A percentile compares a stretch with the other conserved stretches of the same genome.
phyloP scores from a whole-genome alignment of 495 filamentous ascomycete species.

The Annulohypoxylon bovei region DNA sequence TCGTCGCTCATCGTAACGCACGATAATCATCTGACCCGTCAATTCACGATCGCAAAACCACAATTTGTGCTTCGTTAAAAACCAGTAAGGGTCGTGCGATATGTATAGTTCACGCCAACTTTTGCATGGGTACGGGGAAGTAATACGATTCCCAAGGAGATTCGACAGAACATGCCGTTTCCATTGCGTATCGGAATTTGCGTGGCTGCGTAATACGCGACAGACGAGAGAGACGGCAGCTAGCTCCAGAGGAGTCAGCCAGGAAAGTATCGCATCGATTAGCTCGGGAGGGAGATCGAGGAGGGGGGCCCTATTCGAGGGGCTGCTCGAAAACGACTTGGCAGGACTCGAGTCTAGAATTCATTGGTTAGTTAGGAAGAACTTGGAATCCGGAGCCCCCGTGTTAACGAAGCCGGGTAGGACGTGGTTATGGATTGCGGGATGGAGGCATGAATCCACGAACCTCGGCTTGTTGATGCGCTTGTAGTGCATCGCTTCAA shows the following conservation, averaged over 20 bases:
- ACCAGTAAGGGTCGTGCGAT: constrained; percentile 84
- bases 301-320: constrained; percentile 40
- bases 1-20: constrained; percentile 74
- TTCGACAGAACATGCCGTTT: constrained; percentile 68
- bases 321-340: constrained; percentile 5
- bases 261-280: constrained; percentile 67
- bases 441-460: constrained; percentile 24
- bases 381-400: constrained; percentile 2
- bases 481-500: constrained; percentile 21
- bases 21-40: constrained; percentile 74
- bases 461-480: constrained; percentile 31
- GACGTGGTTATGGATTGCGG: constrained; percentile 6
- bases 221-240: constrained; percentile 64
- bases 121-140: constrained; percentile 63
- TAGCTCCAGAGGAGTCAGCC: constrained; percentile 68
- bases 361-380: constrained; percentile 23
- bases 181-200: constrained; percentile 70
- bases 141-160: constrained; percentile 65
- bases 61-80: constrained; percentile 78
- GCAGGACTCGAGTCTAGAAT: constrained; percentile 25
- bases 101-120: constrained; percentile 75
- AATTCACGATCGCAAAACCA: constrained; percentile 85
- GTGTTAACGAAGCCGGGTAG: constrained; percentile 17
- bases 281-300: constrained; percentile 70
- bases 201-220: constrained; percentile 60